These are phyloP conservation scores for Gaillardinia entomophila DNA, from an alignment of 805 yeast species.

Conservation along the genomic window DNA sequence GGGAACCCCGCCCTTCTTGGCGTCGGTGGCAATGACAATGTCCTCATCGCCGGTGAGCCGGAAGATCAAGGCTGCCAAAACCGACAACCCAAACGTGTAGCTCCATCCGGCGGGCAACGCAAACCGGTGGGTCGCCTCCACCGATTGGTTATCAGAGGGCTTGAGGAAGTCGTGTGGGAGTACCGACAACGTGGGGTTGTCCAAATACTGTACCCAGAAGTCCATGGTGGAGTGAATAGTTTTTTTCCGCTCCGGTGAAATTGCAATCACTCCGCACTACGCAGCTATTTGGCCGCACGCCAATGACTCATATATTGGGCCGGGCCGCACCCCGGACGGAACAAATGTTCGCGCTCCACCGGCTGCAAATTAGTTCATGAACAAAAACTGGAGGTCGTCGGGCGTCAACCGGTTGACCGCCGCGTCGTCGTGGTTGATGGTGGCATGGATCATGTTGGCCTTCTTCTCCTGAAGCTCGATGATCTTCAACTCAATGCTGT, in stretches of 20 bases:
- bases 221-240: constrained; percentile 9
- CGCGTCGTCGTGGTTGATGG: constrained; percentile 85
- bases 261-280: too few species aligned
- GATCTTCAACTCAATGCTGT: constrained; percentile 93
- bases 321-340: too few species aligned
- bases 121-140: constrained; percentile 51
- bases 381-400: constrained; percentile 90
- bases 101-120: constrained; percentile 8
- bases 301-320: too few species aligned
- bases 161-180: constrained; percentile 84
- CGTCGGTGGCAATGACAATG: constrained; percentile 74
- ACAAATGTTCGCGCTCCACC: too few species aligned
- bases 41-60: constrained; percentile 94
- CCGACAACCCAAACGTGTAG: constrained; percentile 56
- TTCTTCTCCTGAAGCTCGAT: constrained; percentile 95
- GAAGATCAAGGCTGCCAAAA: constrained; percentile 63
- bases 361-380: constrained; percentile 69
- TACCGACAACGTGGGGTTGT: constrained; percentile 79
- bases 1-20: constrained; percentile 32
- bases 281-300: too few species aligned
- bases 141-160: constrained; percentile 62
- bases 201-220: constrained; percentile 61
- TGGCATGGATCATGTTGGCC: constrained; percentile 97
- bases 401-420: constrained; percentile 88
- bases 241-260: too few species aligned